Evolutionary conservation across 2,329 filamentous ascomycete genomes (phyloP).

Genomic region (Leptographium radiaticola): DNA sequence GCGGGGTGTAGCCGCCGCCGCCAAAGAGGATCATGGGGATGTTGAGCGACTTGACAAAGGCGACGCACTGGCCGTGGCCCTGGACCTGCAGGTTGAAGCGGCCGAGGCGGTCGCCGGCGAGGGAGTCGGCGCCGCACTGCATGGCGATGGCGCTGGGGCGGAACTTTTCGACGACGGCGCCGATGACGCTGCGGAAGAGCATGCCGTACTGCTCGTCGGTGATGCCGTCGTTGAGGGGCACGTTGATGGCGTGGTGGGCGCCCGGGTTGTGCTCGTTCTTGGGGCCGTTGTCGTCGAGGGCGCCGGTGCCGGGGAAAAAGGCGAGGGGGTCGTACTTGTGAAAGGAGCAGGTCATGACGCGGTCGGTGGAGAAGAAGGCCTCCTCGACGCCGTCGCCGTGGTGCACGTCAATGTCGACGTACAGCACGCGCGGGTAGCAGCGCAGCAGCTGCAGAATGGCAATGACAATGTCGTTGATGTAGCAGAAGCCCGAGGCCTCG

Average conservation of each 20-base stretch:
- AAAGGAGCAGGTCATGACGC: slow-evolving; percentile 83
- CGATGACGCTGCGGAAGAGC: slow-evolving; percentile 74
- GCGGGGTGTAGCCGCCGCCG: slow-evolving; percentile 89
- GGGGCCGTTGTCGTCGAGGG: slow-evolving; percentile 72
- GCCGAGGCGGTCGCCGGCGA: slow-evolving; percentile 85
- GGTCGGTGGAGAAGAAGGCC: slow-evolving; percentile 71
- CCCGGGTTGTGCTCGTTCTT: slow-evolving; percentile 73
- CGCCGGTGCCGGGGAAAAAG: slow-evolving; percentile 90
- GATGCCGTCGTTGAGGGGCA: slow-evolving; percentile 82
- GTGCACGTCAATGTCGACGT: slow-evolving; percentile 85
- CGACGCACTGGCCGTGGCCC: slow-evolving; percentile 83
- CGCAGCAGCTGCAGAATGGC: slow-evolving; percentile 80
- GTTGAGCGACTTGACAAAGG: slow-evolving; percentile 69
- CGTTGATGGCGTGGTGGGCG: slow-evolving; percentile 80
- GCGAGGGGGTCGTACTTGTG: slow-evolving; percentile 81
- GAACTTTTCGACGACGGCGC: slow-evolving; percentile 67
- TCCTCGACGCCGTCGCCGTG: slow-evolving; percentile 79
- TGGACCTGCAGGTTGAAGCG: slow-evolving; percentile 95
- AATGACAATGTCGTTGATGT: slow-evolving; percentile 97
- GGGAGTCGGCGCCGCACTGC: slow-evolving; percentile 89
- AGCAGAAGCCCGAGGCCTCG: slow-evolving; percentile 93
- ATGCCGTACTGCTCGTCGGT: slow-evolving; percentile 78
- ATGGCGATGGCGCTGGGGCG: slow-evolving; percentile 84
- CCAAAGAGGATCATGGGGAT: slow-evolving; percentile 84
- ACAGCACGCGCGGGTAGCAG: slow-evolving; percentile 72